phyloP scores from a whole-genome alignment of 1,284 basidiomycete species.

The Ganoderma resinaceum region DNA sequence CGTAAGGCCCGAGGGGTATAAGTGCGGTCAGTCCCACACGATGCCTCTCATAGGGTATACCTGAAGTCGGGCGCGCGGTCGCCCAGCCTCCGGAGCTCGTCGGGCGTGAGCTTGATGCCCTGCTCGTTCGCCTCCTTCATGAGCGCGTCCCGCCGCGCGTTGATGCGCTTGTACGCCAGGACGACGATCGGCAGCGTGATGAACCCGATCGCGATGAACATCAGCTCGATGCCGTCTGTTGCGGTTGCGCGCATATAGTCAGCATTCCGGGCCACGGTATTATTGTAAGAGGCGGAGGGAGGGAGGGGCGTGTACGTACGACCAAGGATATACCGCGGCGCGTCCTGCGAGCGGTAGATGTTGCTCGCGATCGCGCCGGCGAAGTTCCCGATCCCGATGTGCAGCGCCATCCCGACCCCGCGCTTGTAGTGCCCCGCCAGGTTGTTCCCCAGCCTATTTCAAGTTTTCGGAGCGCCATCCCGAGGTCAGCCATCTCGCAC shows the following conservation, averaged over 20 bases:
- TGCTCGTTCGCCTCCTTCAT: constrained; percentile 29
- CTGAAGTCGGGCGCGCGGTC: constrained; percentile 72
- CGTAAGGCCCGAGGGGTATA: background rate
- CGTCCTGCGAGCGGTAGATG: constrained; percentile 64
- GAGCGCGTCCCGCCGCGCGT: constrained; percentile 45
- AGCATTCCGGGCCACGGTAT: background rate
- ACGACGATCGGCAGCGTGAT: constrained; percentile 57
- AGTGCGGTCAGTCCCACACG: background rate
- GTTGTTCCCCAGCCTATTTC: constrained; percentile 67
- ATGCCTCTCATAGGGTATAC: constrained; percentile 54
- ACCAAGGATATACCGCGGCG: constrained; percentile 66
- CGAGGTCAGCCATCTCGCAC: background rate
- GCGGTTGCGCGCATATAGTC: background rate
- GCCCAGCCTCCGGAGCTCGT: constrained; percentile 50
- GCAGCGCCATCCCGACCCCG: constrained; percentile 65
- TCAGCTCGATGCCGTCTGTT: constrained; percentile 68
- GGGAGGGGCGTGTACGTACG: constrained; percentile 47
- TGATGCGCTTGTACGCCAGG: constrained; percentile 60
- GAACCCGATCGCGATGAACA: constrained; percentile 72
- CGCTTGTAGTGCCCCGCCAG: constrained; percentile 71
- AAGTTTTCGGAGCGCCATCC: no score
- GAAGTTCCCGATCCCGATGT: constrained; percentile 70
- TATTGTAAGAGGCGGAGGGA: background rate
- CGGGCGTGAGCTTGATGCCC: constrained; percentile 19
- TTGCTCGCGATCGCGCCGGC: constrained; percentile 64